A percentile compares a stretch with the other conserved stretches of the same genome.
These are phyloP conservation scores for Myotisia sp. DNA, from an alignment of 2,329 filamentous ascomycete genomes.

Conservation along the genomic window DNA sequence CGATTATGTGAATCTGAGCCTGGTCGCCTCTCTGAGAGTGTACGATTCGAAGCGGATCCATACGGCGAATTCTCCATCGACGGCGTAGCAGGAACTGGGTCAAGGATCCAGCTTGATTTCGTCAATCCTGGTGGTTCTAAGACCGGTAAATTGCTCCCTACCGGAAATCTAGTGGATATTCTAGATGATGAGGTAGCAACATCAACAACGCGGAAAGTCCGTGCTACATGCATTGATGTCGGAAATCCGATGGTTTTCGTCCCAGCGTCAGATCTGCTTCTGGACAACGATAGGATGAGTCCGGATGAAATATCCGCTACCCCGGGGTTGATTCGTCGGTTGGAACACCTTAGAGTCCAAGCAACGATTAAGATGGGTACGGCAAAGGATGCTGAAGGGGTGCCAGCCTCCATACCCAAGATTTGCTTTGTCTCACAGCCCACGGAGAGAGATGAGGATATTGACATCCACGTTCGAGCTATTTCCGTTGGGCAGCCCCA, in stretches of 20 bases:
- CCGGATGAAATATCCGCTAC: conserved; percentile 41
- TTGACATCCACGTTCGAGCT: conserved; percentile 34
- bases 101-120: conserved; percentile 47
- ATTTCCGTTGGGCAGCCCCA: conserved; percentile 45
- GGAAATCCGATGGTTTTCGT: conserved; percentile 53
- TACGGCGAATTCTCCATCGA: conserved; percentile 47
- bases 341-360: conserved; percentile 44
- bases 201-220: too few species aligned
- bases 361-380: conserved; percentile 51
- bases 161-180: conserved; percentile 40
- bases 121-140: conserved; percentile 48
- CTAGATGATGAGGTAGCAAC: conserved; percentile 38
- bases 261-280: conserved; percentile 38
- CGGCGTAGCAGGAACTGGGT: conserved; percentile 46
- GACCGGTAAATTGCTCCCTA: conserved; percentile 49
- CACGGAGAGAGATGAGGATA: conserved; percentile 6
- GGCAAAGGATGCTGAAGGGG: conserved; percentile 28
- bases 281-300: conserved; percentile 35
- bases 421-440: conserved; percentile 41
- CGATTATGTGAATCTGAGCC: too few species aligned
- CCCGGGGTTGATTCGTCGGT: conserved; percentile 28
- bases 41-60: conserved; percentile 34
- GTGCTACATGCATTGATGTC: conserved; percentile 47
- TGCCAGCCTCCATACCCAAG: conserved; percentile 48
- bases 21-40: conserved; percentile 3